Conservation (phyloP, 306 rosid species). For the Acacia confusa region DNA sequence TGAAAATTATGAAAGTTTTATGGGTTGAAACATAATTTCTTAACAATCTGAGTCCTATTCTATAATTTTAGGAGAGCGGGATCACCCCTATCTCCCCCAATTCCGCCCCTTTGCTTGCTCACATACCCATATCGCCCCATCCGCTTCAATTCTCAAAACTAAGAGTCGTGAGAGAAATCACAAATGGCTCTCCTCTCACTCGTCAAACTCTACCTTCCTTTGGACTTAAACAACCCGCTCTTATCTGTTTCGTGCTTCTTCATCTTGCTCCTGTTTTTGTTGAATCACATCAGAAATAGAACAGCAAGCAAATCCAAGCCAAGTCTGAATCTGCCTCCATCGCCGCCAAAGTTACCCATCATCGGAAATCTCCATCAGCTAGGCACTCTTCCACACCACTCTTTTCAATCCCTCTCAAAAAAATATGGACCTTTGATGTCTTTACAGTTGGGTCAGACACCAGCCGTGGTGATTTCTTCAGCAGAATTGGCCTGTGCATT, state of each 20-base stretch:
- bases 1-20: no score
- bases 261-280: neutral
- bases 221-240: neutral
- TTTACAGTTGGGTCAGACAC: slow-evolving; percentile 24
- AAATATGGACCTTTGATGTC: neutral
- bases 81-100: no score
- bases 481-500: slow-evolving; percentile 27
- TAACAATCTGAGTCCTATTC: no score
- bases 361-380: slow-evolving; percentile 1
- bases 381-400: neutral
- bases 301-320: neutral
- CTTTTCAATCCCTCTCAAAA: neutral
- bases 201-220: neutral
- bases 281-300: neutral
- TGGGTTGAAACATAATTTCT: no score
- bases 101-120: no score
- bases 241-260: neutral
- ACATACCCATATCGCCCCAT: neutral
- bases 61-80: no score
- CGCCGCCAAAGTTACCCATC: neutral
- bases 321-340: neutral
- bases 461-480: slow-evolving; percentile 37
- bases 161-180: neutral
- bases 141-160: neutral
- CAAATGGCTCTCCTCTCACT: neutral